These are phyloP conservation scores for Picea glauca DNA, from an alignment of 75 land plant genomes.

Conservation along the genomic window DNA sequence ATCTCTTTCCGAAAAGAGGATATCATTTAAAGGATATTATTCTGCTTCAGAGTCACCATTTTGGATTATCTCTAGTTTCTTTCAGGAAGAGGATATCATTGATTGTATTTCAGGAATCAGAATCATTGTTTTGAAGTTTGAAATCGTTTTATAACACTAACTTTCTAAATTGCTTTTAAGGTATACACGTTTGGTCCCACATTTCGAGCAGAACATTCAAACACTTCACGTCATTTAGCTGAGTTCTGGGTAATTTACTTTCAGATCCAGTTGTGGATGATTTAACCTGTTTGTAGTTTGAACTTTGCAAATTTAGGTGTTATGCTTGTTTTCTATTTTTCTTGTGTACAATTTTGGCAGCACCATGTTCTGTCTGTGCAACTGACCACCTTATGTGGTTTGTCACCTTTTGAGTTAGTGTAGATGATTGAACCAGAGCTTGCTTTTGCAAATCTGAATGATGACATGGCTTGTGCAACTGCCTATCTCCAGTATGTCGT, in stretches of 20 bases:
- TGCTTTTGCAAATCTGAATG: slow-evolving; percentile 93
- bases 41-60: neutral
- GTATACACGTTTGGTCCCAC: slow-evolving; percentile 99
- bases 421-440: slow-evolving; percentile 99
- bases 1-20: neutral
- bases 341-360: slow-evolving; percentile 1
- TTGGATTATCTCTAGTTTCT: neutral
- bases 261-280: neutral
- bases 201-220: slow-evolving; percentile 95
- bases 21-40: neutral
- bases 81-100: neutral
- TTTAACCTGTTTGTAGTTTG: neutral
- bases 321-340: neutral
- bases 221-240: slow-evolving; percentile 90
- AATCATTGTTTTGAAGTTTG: no score
- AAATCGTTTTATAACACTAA: no score
- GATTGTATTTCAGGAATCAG: neutral
- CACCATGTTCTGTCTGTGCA: neutral
- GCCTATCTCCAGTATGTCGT: slow-evolving; percentile 99
- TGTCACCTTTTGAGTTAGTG: slow-evolving; percentile 9
- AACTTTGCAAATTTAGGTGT: neutral
- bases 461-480: slow-evolving; percentile 98
- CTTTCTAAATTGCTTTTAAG: slow-evolving; percentile 26
- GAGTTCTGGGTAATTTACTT: slow-evolving; percentile 86
- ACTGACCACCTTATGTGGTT: slow-evolving; percentile 3